Evolutionary conservation across 2,329 filamentous ascomycete species (phyloP), one percentile per base, ranked within the genome.

Genomic region (Sclerotinia trifoliorum): DNA sequence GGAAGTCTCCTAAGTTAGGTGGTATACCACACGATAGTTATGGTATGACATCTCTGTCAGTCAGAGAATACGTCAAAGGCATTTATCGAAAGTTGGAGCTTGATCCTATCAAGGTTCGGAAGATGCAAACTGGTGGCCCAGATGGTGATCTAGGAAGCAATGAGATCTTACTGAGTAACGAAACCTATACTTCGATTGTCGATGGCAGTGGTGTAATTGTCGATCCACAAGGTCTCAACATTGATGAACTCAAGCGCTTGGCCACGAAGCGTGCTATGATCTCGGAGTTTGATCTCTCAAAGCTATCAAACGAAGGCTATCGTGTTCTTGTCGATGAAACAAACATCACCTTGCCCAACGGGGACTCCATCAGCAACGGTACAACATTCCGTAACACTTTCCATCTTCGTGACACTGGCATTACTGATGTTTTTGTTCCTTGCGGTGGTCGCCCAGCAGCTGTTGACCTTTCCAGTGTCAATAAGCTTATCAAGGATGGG

Each of bases 71-170:
- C 75, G 92, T 99, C 73, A 88, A 93, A 76, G 95, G 95, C 58
- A 97, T 99, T 80, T 98, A 99, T 84, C 90, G 95, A 78, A 98
- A 98, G 85, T 85, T 97, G 71, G 88, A 94, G 72, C 88, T 99
- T 61, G 93, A 98, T 76, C 91, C 94, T 24, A 87, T 88, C 65
- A 89, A 86, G 68, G 91, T 98, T 73, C 86, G 87, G 78, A 99
- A 99, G 83, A 89, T 99, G 85, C 95, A 99, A 83, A 99, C 95
- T 57, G 95, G 95, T 80, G 95, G 95, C 4, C 95, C 95, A 2
- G 95, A 99, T 74, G 95, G 95, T 72, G 95, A 99, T 79, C 85
- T 99, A 70, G 95, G 95, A 73, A 97, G 94, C 76, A 99, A 99
- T 80, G 95, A 99, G 80, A 99, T 99, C 73, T 85, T 98, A 65